phyloP scores from a whole-genome alignment of 2,329 filamentous ascomycete genomes.

The Helotiales sp. region DNA sequence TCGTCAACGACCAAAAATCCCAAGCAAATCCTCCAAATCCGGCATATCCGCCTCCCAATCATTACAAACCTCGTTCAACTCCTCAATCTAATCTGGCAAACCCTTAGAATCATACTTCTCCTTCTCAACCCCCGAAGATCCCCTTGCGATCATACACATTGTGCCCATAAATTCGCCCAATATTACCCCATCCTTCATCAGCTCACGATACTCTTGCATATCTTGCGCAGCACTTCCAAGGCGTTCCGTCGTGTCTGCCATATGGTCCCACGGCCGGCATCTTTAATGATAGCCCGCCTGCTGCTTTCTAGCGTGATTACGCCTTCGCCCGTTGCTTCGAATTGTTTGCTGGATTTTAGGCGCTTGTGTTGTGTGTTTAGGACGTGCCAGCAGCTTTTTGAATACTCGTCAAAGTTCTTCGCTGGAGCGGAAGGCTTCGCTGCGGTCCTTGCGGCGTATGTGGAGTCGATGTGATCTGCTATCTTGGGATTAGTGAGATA shows the following conservation, averaged over 20 bases:
- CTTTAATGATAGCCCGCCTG: not conserved
- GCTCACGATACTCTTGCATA: conserved; percentile 30
- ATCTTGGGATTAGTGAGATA: not conserved
- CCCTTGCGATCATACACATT: conserved; percentile 17
- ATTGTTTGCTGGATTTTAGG: conserved; percentile 18
- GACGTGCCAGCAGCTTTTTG: conserved; percentile 24
- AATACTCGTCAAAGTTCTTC: conserved; percentile 22
- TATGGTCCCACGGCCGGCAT: conserved; percentile 14
- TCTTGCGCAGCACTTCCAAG: conserved; percentile 26
- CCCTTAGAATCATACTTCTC: conserved; percentile 28
- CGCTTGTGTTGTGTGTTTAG: conserved; percentile 23
- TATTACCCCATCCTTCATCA: conserved; percentile 12
- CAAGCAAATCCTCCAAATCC: conserved; percentile 7
- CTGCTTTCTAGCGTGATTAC: not conserved
- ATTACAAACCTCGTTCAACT: conserved; percentile 23
- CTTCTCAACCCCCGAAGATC: conserved; percentile 5
- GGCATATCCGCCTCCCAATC: conserved; percentile 23
- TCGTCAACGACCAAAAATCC: not conserved
- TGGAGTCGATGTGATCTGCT: conserved; percentile 10
- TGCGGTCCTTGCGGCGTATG: not conserved
- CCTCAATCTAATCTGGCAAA: conserved; percentile 25
- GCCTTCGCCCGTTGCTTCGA: conserved; percentile 11
- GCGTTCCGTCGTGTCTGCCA: conserved; percentile 27
- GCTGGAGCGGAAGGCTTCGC: conserved; percentile 2
- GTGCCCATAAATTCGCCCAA: conserved; percentile 17